Conservation (phyloP, 179 eudicot genomes). For the Nepenthes alata region DNA sequence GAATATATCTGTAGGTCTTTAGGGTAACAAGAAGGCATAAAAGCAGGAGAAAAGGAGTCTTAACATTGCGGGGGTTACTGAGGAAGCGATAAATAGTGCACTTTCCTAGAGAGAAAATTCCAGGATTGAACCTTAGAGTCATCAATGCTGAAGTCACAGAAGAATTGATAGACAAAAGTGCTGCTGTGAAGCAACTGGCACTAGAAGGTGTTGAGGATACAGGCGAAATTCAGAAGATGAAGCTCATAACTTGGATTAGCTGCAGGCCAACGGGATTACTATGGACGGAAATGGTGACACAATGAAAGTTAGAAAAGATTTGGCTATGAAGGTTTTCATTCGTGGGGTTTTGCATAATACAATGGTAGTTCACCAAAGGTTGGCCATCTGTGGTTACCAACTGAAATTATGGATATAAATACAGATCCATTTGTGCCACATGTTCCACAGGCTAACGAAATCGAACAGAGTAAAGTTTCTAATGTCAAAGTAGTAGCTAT, state of each 20-base stretch:
- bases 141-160: slow-evolving; percentile 47
- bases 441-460: slow-evolving; percentile 47
- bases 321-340: slow-evolving; percentile 70
- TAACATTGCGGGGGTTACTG: slow-evolving; percentile 71
- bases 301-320: slow-evolving; percentile 41
- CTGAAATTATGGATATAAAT: slow-evolving; percentile 54
- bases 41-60: slow-evolving; percentile 53
- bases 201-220: slow-evolving; percentile 40
- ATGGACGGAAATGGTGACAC: slow-evolving; percentile 39
- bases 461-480: slow-evolving; percentile 33
- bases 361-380: slow-evolving; percentile 63
- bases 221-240: slow-evolving; percentile 46
- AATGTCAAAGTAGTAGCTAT: slow-evolving; percentile 55
- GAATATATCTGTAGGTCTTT: slow-evolving; percentile 39
- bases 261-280: too few species aligned
- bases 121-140: slow-evolving; percentile 70
- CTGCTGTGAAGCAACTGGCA: slow-evolving; percentile 42
- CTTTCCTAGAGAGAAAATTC: slow-evolving; percentile 88
- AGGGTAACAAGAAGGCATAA: slow-evolving; percentile 46
- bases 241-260: slow-evolving; percentile 29
- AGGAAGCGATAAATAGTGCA: slow-evolving; percentile 86
- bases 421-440: slow-evolving; percentile 79
- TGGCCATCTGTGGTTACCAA: slow-evolving; percentile 59
- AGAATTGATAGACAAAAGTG: slow-evolving; percentile 49
- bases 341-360: slow-evolving; percentile 75